Evolutionary conservation across 2,329 filamentous ascomycete species (phyloP), one percentile per base, ranked within the genome.

Genomic region (Alternaria rosae): DNA sequence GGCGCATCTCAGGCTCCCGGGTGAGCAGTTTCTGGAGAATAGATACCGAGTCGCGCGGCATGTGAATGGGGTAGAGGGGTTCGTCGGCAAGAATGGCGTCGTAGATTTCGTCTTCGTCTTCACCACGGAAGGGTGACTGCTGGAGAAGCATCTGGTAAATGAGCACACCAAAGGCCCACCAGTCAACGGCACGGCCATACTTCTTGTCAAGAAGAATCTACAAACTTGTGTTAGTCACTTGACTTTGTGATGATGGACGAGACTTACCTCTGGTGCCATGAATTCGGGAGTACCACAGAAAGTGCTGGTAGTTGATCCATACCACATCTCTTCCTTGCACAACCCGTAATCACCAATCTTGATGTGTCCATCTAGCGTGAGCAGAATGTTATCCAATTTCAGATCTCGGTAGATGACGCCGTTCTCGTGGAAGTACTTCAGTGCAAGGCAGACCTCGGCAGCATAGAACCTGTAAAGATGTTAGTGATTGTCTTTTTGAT

Each of bases 281-380:
- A 99, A 99, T 78, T 99, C 95, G 15, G 95, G 95, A n/a, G 95
- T 99, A 80, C 95, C 95, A 78, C 95, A 99, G 84, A 99, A 99
- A 8, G 95, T 99, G 82, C 94, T 94, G 0, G 95, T 99, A 3
- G 92, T 97, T 58, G 92, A 94, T 44, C 93, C 93, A 77, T 96
- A 99, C 94, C 94, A 99, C 95, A 99, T 99, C 73, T 99, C 94
- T 78, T 99, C 95, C 82, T 99, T 99, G 84, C 96, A 99, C 51
- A 99, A 88, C 88, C 95, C 95, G 79, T 97, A 99, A 86, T 99
- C 95, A 55, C 88, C 95, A 85, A 99, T 93, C 86, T 98, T 98
- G 85, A 99, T 97, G 79, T 99, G 95, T 25, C 95, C 95, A 76
- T 99, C 95, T 47, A 97, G 85, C 1, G 93, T 96, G 74, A 99